phyloP scores from a whole-genome alignment of 1,284 basidiomycete genomes.

The Trametes hirsuta region DNA sequence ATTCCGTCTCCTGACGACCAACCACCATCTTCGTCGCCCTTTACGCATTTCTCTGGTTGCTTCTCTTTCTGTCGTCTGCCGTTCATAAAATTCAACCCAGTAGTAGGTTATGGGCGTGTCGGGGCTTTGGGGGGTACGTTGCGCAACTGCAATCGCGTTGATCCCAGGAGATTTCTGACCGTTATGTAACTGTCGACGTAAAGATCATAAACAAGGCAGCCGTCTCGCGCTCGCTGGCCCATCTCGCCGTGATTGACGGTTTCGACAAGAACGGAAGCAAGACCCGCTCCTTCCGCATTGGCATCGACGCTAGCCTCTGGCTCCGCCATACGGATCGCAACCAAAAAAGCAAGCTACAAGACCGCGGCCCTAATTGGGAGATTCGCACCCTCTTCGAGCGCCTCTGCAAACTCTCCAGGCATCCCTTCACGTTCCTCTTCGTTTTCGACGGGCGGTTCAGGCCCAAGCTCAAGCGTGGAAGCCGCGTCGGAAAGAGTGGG shows the following conservation, averaged over 20 bases:
- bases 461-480: constrained; percentile 62
- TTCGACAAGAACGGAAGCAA: constrained; percentile 45
- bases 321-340: constrained; percentile 41
- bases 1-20: neutral
- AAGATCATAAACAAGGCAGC: constrained; percentile 43
- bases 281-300: constrained; percentile 45
- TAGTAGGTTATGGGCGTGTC: constrained; percentile 33
- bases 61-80: too few relatives aligned
- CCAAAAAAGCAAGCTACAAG: constrained; percentile 8
- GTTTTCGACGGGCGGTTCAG: constrained; percentile 72
- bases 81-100: too few relatives aligned
- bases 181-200: neutral
- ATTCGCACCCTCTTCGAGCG: constrained; percentile 46
- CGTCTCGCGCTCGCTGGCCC: constrained; percentile 39
- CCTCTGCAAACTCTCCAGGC: constrained; percentile 45
- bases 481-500: constrained; percentile 47
- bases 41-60: too few relatives aligned
- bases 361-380: constrained; percentile 46
- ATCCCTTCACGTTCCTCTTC: constrained; percentile 66
- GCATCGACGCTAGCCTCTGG: constrained; percentile 54
- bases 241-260: constrained; percentile 44
- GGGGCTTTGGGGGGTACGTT: constrained; percentile 37
- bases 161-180: neutral
- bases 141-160: neutral
- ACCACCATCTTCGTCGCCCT: too few relatives aligned